A percentile compares a stretch with the other conserved stretches of the same genome.
Evolutionary conservation across 2,329 filamentous ascomycete genomes (phyloP).

Genomic region (Sclerotinia sclerotiorum): DNA sequence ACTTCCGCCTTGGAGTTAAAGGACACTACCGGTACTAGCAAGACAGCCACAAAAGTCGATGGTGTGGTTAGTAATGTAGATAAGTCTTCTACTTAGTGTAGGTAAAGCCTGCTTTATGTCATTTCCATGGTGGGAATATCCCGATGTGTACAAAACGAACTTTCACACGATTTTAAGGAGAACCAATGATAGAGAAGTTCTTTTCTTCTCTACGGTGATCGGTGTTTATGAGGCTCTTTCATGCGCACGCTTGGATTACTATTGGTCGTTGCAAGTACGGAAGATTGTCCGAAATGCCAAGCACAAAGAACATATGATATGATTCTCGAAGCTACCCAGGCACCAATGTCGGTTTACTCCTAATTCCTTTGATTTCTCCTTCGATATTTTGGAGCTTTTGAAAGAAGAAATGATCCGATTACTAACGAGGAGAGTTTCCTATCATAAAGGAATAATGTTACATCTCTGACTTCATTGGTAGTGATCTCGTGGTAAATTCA

Average conservation of each 20-base stretch:
- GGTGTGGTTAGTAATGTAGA: neutral
- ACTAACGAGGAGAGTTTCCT: neutral
- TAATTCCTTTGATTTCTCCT: neutral
- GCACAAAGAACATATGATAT: constrained; percentile 1
- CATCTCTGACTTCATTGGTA: constrained; percentile 1
- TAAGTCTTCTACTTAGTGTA: neutral
- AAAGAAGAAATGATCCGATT: neutral
- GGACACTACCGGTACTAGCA: neutral
- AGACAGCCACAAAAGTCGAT: neutral
- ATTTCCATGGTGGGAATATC: neutral
- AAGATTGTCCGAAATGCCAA: neutral
- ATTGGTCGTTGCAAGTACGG: neutral
- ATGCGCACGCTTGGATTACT: neutral
- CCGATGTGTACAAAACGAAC: constrained; percentile 6
- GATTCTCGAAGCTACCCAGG: constrained; percentile 17
- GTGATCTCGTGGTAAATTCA: neutral
- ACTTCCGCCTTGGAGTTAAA: constrained; percentile 6
- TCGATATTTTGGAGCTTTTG: neutral
- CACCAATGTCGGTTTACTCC: neutral
- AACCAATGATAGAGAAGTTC: neutral
- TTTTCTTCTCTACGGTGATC: neutral
- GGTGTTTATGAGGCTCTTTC: neutral
- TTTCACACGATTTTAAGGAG: neutral
- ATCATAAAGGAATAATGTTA: constrained; percentile 8
- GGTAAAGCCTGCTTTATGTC: neutral